Evolutionary conservation across 208 protist genomes (phyloP), one percentile per base, ranked within the genome.

Genomic region (Plasmodiophora brassicae): DNA sequence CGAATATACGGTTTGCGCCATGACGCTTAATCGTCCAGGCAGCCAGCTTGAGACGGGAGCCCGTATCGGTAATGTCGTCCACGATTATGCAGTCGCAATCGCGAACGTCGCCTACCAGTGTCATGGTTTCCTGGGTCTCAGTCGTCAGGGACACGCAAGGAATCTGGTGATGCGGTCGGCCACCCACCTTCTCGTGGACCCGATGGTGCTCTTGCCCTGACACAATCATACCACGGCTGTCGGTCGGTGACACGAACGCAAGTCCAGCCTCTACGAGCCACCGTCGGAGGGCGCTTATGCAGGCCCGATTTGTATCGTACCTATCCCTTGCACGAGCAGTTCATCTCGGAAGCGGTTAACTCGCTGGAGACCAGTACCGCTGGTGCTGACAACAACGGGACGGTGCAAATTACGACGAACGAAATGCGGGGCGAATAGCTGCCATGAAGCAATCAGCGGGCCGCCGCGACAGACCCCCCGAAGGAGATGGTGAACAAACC

Each of bases 21-120:
- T 78, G 5, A 14, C 41, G 5, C 65, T 78, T 78, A 38, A 78
- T 78, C 20, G 65, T 78, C 10, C 5, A 8, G 20, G 65, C 65
- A 38, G 65, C 65, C 5, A 78, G n/a, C 5, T 32, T 5, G 32
- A 78, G 32, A 44, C 65, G 5, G n/a, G 65, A 78, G 32, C 65
- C 65, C 20, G 65, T 78, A 78, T 78, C 65, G 10, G 65, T 78
- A 38, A 78, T 78, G 41, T 78, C 65, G n/a, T 78, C 65, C 41
- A 78, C 65, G n/a, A 78, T 78, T n/a, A 78, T 78, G 65, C 65
- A 78, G n/a, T 78, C 65, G 65, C 65, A 78, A 78, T 78, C 65
- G 5, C 65, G 65, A 78, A 78, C 65, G n/a, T 78, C 65, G 65
- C 65, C 65, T 5, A 78, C 65, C 5, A 78, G n/a, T 44, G 41